These are phyloP conservation scores for Chrysosporium keratinophilum DNA, from an alignment of 2,329 filamentous ascomycete genomes.

Conservation along the genomic window DNA sequence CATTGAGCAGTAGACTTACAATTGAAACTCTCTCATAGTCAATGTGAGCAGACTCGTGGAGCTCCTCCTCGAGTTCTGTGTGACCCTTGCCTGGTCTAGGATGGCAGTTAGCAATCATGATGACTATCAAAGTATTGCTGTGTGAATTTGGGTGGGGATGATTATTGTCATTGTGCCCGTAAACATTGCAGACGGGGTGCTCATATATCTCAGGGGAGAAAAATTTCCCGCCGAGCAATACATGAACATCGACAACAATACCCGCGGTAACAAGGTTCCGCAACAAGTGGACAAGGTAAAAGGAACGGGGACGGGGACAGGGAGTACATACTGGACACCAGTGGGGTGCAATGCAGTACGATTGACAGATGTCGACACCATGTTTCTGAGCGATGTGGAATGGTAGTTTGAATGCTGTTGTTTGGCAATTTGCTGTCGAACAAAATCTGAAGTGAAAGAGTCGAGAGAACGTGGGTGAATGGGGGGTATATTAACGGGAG, in stretches of 20 bases:
- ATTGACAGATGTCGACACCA: slow-evolving; percentile 58
- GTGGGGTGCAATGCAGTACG: slow-evolving; percentile 83
- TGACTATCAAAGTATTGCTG: not conserved
- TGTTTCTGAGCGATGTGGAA: slow-evolving; percentile 45
- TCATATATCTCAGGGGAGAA: not conserved
- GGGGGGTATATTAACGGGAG: slow-evolving; percentile 37
- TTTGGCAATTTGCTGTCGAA: slow-evolving; percentile 47
- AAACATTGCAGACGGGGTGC: not conserved
- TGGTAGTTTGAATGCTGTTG: slow-evolving; percentile 51
- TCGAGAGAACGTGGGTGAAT: slow-evolving; percentile 22
- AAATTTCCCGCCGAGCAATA: not conserved
- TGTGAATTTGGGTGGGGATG: not conserved
- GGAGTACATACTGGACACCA: slow-evolving; percentile 68
- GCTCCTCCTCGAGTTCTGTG: slow-evolving; percentile 95
- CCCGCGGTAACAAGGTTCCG: slow-evolving; percentile 15
- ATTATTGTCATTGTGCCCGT: not conserved
- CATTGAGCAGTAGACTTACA: slow-evolving; percentile 46
- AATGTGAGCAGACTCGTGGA: slow-evolving; percentile 96
- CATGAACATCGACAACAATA: slow-evolving; percentile 7
- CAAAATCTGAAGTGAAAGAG: slow-evolving; percentile 41
- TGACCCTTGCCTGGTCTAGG: slow-evolving; percentile 70
- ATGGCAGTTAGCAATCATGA: slow-evolving; percentile 14
- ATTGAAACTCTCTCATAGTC: slow-evolving; percentile 98
- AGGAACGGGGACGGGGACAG: slow-evolving; percentile 15
- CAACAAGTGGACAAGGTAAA: slow-evolving; percentile 11